phyloP scores from a whole-genome alignment of 164 flowering plant genomes.

The Santalum album region DNA sequence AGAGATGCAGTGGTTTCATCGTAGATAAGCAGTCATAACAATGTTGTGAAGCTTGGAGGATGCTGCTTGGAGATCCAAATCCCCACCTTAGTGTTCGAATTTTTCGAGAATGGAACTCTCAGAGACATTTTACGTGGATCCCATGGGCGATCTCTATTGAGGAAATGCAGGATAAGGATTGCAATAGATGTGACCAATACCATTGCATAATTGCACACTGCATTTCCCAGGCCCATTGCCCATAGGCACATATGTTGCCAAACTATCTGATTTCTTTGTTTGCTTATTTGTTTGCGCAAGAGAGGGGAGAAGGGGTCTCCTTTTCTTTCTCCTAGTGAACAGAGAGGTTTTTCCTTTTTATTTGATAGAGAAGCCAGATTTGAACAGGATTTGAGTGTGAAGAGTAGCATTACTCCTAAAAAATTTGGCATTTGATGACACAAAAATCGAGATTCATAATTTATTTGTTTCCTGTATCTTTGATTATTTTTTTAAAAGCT shows the following conservation, averaged over 20 bases:
- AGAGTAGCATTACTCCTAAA: too few species aligned
- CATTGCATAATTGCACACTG: background rate
- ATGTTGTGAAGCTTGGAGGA: background rate
- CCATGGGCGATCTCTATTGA: background rate
- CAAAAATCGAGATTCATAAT: too few species aligned
- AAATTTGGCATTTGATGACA: too few species aligned
- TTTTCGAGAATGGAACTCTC: background rate
- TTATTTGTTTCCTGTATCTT: too few species aligned
- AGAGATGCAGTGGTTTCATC: background rate
- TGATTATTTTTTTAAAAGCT: too few species aligned
- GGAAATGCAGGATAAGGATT: background rate
- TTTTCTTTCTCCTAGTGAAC: too few species aligned
- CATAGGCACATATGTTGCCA: background rate
- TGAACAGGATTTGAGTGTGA: too few species aligned
- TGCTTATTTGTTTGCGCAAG: background rate
- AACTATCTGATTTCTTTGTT: background rate
- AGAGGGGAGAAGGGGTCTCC: too few species aligned
- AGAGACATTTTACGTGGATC: background rate
- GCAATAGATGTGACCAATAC: background rate
- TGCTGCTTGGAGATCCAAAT: background rate
- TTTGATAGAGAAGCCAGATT: too few species aligned
- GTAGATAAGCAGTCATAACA: background rate
- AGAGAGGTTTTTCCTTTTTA: too few species aligned
- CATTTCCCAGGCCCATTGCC: background rate
- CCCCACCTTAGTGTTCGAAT: background rate